Evolutionary conservation across 805 yeast species (phyloP), one percentile per base, ranked within the genome.

Genomic region (Starmerella gropengiesseri): DNA sequence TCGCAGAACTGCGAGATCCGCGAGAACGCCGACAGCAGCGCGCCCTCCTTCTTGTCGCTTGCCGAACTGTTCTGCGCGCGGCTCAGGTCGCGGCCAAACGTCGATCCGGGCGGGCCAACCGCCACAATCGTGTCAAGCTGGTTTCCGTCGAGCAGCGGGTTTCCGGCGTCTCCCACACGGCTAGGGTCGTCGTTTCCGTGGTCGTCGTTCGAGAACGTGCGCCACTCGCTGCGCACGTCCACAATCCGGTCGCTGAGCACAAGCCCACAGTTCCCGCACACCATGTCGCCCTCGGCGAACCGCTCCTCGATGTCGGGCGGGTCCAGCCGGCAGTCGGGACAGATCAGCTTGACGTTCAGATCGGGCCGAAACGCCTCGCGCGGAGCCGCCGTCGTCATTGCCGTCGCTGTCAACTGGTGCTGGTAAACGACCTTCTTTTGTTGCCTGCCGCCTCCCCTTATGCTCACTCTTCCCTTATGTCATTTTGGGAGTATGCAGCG

Each of bases 131-230:
- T 89, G 13, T 93, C 84, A 43, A 89, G 75, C 61, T 87, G 93
- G 54, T 82, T 89, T 17, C 93, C 81, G 57, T 87, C 96, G 53
- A 91, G 70, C 42, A 87, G 67, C 8, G 96, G 95, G 59, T 87
- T 87, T 14, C 86, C 78, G 5, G 96, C 96, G 59, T 87, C 96
- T 62, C 98, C 98, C 50, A 89, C 98, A 82, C 98, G 97, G 52
- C 91, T 79, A 4, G 98, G 98, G 61, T 89, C 98, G 62, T 86
- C 96, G 55, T 94, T 94, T 54, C 89, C 91, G 61, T 89, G 97
- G 62, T 89, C 98, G 61, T 89, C 98, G 59, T 91, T 91, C 46
- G 93, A 80, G 61, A 89, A 89, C 2, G 98, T 91, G 68, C 98
- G 82, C 98, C 98, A 89, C 68, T 89, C 98, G 1, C 95, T 84